Base-by-base conservation (phyloP, 176 grass and related monocot genomes). In the Carex myosuroides region DNA sequence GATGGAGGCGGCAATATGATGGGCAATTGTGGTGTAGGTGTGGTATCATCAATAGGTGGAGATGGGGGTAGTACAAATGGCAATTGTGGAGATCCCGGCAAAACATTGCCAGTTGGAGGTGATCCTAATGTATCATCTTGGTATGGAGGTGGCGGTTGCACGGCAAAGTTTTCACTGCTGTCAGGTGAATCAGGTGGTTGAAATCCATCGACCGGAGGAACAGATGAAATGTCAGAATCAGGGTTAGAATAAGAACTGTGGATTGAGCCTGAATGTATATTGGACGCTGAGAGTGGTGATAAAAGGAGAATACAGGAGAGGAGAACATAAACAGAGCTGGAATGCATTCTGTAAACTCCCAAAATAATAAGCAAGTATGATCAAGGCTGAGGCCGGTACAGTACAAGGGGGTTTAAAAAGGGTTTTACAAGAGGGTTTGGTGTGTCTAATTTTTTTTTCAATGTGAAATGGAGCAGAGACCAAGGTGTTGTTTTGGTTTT, bases 401-500 rank as follows among this genome's bases (percentile, higher is more conserved):
- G 9, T 17, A 33, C 12, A 14, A 5, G 61, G 62, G 79, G 80
- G 61, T 67, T 68, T 83, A 68, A 83, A 83, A 50, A 11, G 63
- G 37, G 61, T 44, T 55, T 80, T 83, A 67, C 6, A n/a, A 68
- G 61, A 83, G 80, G 80, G 42, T 83, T 83, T 30, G 62, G 62
- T 83, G 61, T 5, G 30, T 30, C 42, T 35, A 7, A 13, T 68
- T 65, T 65, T 82, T 82, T 42, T 22, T 83, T 50, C 17, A 54
- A 52, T 76, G 46, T 54, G 21, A 65, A 65, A 65, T 83, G 80
- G 80, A 83, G 80, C 63, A 66, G 80, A 83, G 21, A 46, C 16
- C 5, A 4, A 82, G 24, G n/a, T 46, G 14, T 81, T 81, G 59
- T 8, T 52, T 83, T 82, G 80, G 59, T 64, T 83, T 22, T 17